These are phyloP conservation scores for Macrophomina pseudophaseolina DNA, from an alignment of 2,329 filamentous ascomycete species.

Conservation along the genomic window DNA sequence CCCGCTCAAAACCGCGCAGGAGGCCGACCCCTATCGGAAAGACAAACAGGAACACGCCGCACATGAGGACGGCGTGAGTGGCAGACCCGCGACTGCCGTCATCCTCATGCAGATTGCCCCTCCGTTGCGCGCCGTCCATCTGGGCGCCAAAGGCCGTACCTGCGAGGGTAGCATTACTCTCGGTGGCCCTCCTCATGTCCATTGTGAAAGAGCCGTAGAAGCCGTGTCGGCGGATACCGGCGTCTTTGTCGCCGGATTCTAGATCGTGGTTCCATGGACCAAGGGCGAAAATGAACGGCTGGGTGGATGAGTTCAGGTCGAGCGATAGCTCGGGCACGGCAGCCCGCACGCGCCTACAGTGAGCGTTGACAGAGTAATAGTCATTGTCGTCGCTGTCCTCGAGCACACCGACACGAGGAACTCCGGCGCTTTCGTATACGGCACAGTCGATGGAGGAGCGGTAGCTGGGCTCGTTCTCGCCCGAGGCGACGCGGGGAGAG, in stretches of 20 bases:
- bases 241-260: slow-evolving; percentile 50
- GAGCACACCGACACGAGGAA: slow-evolving; percentile 44
- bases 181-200: slow-evolving; percentile 58
- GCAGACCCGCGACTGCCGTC: slow-evolving; percentile 37
- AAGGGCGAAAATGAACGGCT: slow-evolving; percentile 62
- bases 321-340: slow-evolving; percentile 42
- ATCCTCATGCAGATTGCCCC: slow-evolving; percentile 9
- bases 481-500: slow-evolving; percentile 58
- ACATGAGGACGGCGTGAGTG: slow-evolving; percentile 56
- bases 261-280: slow-evolving; percentile 55
- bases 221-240: slow-evolving; percentile 58
- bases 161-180: slow-evolving; percentile 30
- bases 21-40: slow-evolving; percentile 63
- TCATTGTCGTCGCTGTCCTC: slow-evolving; percentile 2
- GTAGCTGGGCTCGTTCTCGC: slow-evolving; percentile 59
- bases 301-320: slow-evolving; percentile 55
- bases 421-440: slow-evolving; percentile 52
- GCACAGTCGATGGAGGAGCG: slow-evolving; percentile 46
- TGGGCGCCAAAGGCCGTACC: slow-evolving; percentile 30
- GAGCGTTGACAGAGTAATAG: slow-evolving; percentile 54
- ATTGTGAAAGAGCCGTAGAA: slow-evolving; percentile 62
- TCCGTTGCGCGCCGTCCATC: slow-evolving; percentile 22
- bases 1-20: slow-evolving; percentile 57
- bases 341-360: slow-evolving; percentile 61
- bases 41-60: slow-evolving; percentile 59